Evolutionary conservation across 139 green algal genomes (phyloP), one percentile per base, ranked within the genome.

Genomic region (Pedinophyceae sp.): DNA sequence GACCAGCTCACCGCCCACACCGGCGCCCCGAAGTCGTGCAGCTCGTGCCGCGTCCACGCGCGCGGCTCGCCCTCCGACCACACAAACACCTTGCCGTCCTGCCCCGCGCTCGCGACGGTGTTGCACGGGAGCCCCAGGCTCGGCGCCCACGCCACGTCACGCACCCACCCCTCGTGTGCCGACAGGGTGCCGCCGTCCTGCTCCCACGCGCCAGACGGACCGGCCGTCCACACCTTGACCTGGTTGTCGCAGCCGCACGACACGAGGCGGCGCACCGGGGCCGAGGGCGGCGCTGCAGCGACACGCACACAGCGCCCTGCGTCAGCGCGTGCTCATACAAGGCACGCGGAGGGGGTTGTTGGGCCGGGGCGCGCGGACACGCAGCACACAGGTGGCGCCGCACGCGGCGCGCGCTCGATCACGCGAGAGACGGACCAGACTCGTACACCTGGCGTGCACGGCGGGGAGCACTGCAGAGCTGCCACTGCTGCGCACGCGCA

Each of bases 1-100:
- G 74, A 89, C 92, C 92, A 99, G 66, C 71, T 86, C 2, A 97
- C 69, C 0, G 84, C 69, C 85, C 86, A 99, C 10, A 95, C 84
- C 1, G 90, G 68, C 28, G 52, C 56, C 28, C 55, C 65, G 62
- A 92, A 89, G 55, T 93, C 73, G 53, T 92, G 70, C 30, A 97
- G 62, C 41, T 62, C 85, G 81, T 95, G 20, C 54, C 55, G 10
- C 57, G 71, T 50, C 25, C 34, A 13, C 15, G 52, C 53, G 7
- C 34, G n/a, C 7, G 15, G 30, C 57, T 7, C 64, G 18, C 50
- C 49, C 61, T 87, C 67, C 3, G 53, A 82, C 85, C 85, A 97
- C 7, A 89, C 74, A 54, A 91, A 61, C 34, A 95, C 73, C 61
- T 79, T 80, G 3, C 90, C 85, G 58, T 96, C 91, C 71, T 99